Evolutionary conservation across 306 rosid species (phyloP).

Genomic region (Senna siamea): DNA sequence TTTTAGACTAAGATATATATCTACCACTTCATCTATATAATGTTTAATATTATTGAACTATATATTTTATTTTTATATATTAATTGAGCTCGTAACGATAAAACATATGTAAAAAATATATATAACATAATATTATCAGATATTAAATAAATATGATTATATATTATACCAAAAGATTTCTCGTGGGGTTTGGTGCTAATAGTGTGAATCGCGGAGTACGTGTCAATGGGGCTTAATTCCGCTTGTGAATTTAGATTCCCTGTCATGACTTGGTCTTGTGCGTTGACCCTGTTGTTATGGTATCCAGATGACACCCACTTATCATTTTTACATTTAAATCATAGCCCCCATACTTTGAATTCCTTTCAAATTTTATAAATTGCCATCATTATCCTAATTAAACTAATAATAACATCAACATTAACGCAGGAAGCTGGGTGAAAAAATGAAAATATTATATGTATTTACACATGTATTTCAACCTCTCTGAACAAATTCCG

Average conservation of each 20-base stretch:
- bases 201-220: not conserved
- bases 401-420: not conserved
- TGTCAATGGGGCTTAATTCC: not conserved
- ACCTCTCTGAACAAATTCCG: not conserved
- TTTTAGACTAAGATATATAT: too few relatives aligned
- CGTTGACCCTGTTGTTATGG: conserved; percentile 29
- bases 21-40: too few relatives aligned
- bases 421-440: too few relatives aligned
- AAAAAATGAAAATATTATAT: too few relatives aligned
- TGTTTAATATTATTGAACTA: too few relatives aligned
- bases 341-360: not conserved
- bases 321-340: not conserved
- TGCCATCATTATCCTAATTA: not conserved
- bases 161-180: too few relatives aligned
- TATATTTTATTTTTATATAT: too few relatives aligned
- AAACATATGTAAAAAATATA: too few relatives aligned
- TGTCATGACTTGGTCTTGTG: conserved; percentile 32
- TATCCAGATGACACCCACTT: conserved; percentile 8
- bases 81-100: too few relatives aligned
- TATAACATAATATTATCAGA: too few relatives aligned
- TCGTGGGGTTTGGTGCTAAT: conserved; percentile 1
- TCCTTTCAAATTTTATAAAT: not conserved
- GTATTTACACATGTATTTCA: not conserved
- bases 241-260: not conserved
- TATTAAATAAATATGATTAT: too few relatives aligned